Evolutionary conservation across 148 eudicot species (phyloP).

Genomic region (Rhododendron ovatum): DNA sequence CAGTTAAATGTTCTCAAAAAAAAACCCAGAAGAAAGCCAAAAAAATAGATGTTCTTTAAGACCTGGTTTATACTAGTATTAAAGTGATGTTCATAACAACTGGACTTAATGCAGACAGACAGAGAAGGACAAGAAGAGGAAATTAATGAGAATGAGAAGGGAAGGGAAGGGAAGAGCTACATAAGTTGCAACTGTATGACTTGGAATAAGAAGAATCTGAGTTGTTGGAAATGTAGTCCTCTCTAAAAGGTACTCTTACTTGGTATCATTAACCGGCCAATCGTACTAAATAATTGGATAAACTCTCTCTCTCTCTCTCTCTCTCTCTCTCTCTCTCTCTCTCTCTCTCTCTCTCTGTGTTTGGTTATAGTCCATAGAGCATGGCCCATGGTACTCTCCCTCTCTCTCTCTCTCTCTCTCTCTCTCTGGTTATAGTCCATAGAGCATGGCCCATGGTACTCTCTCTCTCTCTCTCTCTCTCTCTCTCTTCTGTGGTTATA

Average conservation of each 20-base stretch:
- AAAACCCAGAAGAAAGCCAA: background rate
- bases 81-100: background rate
- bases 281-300: background rate
- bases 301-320: slow-evolving; percentile 1
- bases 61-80: background rate
- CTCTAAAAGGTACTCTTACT: background rate
- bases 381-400: background rate
- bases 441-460: background rate
- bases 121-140: background rate
- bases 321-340: too few species aligned
- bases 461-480: slow-evolving; percentile 8
- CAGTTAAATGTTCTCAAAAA: background rate
- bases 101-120: background rate
- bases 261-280: background rate
- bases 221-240: background rate
- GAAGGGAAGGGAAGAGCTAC: slow-evolving; percentile 18
- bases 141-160: background rate
- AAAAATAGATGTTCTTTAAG: background rate
- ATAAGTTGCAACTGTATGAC: background rate
- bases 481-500: background rate
- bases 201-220: slow-evolving; percentile 7
- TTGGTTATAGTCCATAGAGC: background rate
- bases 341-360: slow-evolving; percentile 4
- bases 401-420: slow-evolving; percentile 2
- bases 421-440: background rate